Percentiles rank a stretch among this genome's conserved stretches.
Evolutionary conservation across 83 land plant genomes (phyloP).

Genomic region (Picea engelmannii): DNA sequence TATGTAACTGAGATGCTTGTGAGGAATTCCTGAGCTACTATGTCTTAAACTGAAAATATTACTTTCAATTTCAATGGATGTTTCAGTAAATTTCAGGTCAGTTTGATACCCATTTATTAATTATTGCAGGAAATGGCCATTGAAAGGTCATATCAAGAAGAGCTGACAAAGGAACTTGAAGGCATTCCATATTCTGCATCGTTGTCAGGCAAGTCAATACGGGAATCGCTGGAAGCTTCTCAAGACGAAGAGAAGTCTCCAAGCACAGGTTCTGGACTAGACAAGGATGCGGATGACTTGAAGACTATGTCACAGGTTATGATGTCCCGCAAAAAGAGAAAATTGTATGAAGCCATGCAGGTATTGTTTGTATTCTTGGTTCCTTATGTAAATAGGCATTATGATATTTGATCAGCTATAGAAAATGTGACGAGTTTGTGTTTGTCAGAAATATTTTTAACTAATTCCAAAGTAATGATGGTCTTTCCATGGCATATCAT

Average conservation of each 20-base stretch:
- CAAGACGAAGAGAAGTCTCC: constrained; percentile 15
- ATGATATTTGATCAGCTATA: too few relatives aligned
- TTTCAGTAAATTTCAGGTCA: constrained; percentile 5
- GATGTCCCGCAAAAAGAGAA: constrained; percentile 77
- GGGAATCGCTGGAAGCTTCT: constrained; percentile 19
- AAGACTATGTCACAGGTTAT: constrained; percentile 44
- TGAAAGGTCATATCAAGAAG: constrained; percentile 74
- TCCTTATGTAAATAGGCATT: too few relatives aligned
- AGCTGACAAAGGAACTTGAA: constrained; percentile 68
- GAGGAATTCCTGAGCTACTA: not conserved
- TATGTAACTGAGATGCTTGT: not conserved
- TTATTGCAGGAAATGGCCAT: constrained; percentile 49
- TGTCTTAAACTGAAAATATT: not conserved
- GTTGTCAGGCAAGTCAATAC: constrained; percentile 20
- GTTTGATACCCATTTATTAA: not conserved
- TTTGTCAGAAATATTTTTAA: too few relatives aligned
- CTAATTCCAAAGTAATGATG: too few relatives aligned
- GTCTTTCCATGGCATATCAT: too few relatives aligned
- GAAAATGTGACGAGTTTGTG: too few relatives aligned
- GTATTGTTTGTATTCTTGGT: constrained; percentile 25
- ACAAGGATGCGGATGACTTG: constrained; percentile 32
- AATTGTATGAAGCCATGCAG: constrained; percentile 81
- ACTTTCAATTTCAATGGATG: not conserved
- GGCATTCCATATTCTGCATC: constrained; percentile 58
- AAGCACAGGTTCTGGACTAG: not conserved